phyloP scores from a whole-genome alignment of 805 yeast genomes.

The Hanseniaspora singularis region DNA sequence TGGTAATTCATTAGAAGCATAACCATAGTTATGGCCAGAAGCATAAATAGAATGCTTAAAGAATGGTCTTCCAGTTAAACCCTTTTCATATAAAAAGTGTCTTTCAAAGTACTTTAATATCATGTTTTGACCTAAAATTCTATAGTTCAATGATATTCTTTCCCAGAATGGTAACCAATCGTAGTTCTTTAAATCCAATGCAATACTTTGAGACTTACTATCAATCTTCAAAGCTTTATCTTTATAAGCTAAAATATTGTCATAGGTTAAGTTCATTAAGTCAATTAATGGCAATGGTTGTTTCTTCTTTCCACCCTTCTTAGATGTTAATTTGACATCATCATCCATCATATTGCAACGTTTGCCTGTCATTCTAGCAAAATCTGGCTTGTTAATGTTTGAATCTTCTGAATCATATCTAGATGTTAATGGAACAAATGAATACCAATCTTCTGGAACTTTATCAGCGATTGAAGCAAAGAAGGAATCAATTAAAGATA shows the following conservation, averaged over 20 bases:
- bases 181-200: slow-evolving; percentile 24
- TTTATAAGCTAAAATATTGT: slow-evolving; percentile 23
- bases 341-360: too few species aligned
- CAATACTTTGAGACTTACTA: slow-evolving; percentile 18
- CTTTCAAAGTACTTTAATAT: slow-evolving; percentile 36
- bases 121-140: slow-evolving; percentile 27
- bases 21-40: slow-evolving; percentile 46
- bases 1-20: slow-evolving; percentile 43
- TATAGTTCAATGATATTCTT: slow-evolving; percentile 23
- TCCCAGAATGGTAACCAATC: slow-evolving; percentile 28
- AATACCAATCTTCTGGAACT: slow-evolving; percentile 34
- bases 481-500: slow-evolving; percentile 30
- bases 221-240: slow-evolving; percentile 25
- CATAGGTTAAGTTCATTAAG: slow-evolving; percentile 25
- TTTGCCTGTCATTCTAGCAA: too few species aligned
- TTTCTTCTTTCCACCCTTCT: background rate
- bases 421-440: slow-evolving; percentile 19
- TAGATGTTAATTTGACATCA: too few species aligned
- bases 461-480: slow-evolving; percentile 29
- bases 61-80: slow-evolving; percentile 40
- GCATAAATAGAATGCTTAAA: slow-evolving; percentile 44
- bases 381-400: too few species aligned
- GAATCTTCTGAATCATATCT: too few species aligned
- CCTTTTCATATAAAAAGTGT: slow-evolving; percentile 34
- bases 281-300: slow-evolving; percentile 20